phyloP scores from a whole-genome alignment of 2,329 filamentous ascomycete species.

The Penicillium sp. region DNA sequence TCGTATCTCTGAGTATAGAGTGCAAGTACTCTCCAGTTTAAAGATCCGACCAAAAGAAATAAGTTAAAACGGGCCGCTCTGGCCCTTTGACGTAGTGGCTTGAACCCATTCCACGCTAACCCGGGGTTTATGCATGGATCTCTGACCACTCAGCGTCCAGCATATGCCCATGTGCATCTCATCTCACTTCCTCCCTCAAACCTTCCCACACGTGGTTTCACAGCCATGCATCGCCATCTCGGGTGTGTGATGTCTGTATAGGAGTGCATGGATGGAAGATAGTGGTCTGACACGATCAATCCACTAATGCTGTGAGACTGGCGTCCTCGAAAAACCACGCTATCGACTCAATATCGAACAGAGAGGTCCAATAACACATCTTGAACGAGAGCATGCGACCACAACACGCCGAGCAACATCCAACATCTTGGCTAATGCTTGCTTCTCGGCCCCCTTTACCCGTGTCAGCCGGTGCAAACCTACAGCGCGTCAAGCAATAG shows the following conservation, averaged over 20 bases:
- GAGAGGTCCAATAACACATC: background rate
- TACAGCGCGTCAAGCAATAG: background rate
- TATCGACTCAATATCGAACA: background rate
- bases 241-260: background rate
- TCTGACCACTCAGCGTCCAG: slow-evolving; percentile 4
- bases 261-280: background rate
- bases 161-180: slow-evolving; percentile 17
- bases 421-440: slow-evolving; percentile 12
- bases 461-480: background rate
- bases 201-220: slow-evolving; percentile 8
- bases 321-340: background rate
- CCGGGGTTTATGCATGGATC: slow-evolving; percentile 4
- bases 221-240: background rate
- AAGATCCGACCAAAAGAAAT: background rate
- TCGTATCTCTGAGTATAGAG: background rate
- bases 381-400: background rate
- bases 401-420: background rate
- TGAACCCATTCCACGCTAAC: background rate
- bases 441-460: background rate
- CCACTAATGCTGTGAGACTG: background rate
- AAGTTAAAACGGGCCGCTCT: slow-evolving; percentile 2
- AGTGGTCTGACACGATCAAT: background rate
- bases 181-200: slow-evolving; percentile 9
- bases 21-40: background rate
- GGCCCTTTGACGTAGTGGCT: slow-evolving; percentile 8